phyloP scores from a whole-genome alignment of 2,329 filamentous ascomycete species.

The Venturia effusa region DNA sequence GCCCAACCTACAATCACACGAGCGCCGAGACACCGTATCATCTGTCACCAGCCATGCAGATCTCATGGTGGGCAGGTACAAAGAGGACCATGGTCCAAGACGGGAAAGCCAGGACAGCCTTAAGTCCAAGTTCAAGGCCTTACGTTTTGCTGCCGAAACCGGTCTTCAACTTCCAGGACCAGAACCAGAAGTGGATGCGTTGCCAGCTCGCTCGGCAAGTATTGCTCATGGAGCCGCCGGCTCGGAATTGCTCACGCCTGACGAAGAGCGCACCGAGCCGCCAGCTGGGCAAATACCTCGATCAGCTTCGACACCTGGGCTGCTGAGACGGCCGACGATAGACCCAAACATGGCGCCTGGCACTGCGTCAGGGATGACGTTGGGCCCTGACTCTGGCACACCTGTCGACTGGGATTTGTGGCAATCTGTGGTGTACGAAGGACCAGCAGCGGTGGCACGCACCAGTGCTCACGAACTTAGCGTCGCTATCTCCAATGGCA shows the following conservation, averaged over 20 bases:
- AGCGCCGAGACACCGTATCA: conserved; percentile 64
- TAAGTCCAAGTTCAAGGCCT: conserved; percentile 35
- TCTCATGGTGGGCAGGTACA: conserved; percentile 64
- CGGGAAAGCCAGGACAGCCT: conserved; percentile 30
- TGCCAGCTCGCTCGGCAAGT: conserved; percentile 30
- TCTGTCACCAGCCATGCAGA: conserved; percentile 75
- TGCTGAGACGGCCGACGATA: conserved; percentile 42
- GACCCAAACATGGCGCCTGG: conserved; percentile 69
- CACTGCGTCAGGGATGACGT: conserved; percentile 71
- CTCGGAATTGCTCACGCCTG: conserved; percentile 34
- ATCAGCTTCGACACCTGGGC: conserved; percentile 19
- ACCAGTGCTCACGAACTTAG: conserved; percentile 86
- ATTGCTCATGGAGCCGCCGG: conserved; percentile 26
- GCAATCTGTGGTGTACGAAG: conserved; percentile 93
- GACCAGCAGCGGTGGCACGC: conserved; percentile 74
- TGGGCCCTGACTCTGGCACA: conserved; percentile 55
- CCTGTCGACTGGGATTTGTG: conserved; percentile 98
- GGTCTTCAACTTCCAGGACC: conserved; percentile 24
- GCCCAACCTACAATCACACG: conserved; percentile 20
- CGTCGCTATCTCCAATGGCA: conserved; percentile 81
- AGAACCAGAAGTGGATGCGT: conserved; percentile 31
- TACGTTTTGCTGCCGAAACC: conserved; percentile 35
- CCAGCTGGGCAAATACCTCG: neutral
- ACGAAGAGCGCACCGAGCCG: conserved; percentile 32
- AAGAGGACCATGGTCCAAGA: conserved; percentile 39